These are phyloP conservation scores for Triticum turgidum DNA, from an alignment of 176 grass and related monocot genomes.

Conservation along the genomic window DNA sequence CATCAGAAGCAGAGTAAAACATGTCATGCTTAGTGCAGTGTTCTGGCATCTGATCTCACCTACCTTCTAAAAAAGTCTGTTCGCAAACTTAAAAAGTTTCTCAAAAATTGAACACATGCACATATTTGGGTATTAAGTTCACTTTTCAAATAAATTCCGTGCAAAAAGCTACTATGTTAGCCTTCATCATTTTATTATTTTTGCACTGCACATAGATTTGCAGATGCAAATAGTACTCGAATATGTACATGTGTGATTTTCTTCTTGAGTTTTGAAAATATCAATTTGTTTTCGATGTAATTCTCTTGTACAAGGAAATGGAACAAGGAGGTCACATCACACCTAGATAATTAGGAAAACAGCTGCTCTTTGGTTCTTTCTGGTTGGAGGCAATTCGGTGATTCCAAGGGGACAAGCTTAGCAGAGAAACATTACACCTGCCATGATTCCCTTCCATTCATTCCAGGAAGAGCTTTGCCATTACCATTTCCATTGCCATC, in stretches of 20 bases:
- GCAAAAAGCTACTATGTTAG: background rate
- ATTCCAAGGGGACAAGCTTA: constrained; percentile 1
- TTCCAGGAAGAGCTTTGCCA: constrained; percentile 1
- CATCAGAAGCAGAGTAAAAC: background rate
- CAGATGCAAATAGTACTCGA: background rate
- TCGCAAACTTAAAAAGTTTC: background rate
- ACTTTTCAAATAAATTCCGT: background rate
- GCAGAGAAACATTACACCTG: background rate
- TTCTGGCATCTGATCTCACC: background rate
- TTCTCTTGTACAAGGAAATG: constrained; percentile 5
- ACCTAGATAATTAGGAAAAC: background rate
- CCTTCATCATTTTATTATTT: constrained; percentile 8
- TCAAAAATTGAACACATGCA: background rate
- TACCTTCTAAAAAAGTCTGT: background rate
- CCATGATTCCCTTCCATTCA: constrained; percentile 17
- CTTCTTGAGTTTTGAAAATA: background rate
- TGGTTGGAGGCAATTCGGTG: constrained; percentile 1
- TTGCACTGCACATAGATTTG: background rate
- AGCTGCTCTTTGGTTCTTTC: background rate
- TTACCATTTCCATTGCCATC: background rate
- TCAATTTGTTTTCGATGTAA: background rate
- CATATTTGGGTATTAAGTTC: background rate
- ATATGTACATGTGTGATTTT: background rate
- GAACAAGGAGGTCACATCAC: constrained; percentile 13
- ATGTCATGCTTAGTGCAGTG: background rate